A percentile compares a stretch with the other conserved stretches of the same genome.
phyloP scores from a whole-genome alignment of 495 filamentous ascomycete genomes.

The Penicillium goetzii region DNA sequence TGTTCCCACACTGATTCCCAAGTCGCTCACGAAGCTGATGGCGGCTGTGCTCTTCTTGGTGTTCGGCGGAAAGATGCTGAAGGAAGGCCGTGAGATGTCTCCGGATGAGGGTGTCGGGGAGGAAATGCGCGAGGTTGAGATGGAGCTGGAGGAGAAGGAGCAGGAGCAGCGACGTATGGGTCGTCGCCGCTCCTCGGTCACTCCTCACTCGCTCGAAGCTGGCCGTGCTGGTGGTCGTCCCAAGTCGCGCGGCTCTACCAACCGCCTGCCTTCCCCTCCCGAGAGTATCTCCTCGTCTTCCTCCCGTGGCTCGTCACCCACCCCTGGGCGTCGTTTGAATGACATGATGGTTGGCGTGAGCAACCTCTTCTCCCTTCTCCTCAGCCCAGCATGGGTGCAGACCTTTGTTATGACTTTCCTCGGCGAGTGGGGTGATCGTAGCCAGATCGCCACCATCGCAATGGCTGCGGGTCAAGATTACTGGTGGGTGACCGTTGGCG shows the following conservation, averaged over 20 bases:
- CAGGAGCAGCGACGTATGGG: conserved; percentile 60
- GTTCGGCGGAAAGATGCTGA: conserved; percentile 83
- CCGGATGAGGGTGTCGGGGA: conserved; percentile 86
- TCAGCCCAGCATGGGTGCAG: conserved; percentile 97
- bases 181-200: conserved; percentile 55
- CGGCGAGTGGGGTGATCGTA: conserved; percentile 97
- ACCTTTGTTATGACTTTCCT: conserved; percentile 99
- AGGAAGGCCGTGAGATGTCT: conserved; percentile 86
- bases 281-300: conserved; percentile 59
- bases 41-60: conserved; percentile 85
- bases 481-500: conserved; percentile 96
- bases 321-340: conserved; percentile 41
- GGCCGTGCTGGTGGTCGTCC: conserved; percentile 47
- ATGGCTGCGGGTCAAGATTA: conserved; percentile 99
- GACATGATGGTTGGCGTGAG: conserved; percentile 64
- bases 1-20: conserved; percentile 87
- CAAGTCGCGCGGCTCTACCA: conserved; percentile 50
- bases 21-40: conserved; percentile 82
- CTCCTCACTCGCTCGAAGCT: conserved; percentile 54
- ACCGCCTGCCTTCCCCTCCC: conserved; percentile 57
- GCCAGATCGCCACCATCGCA: conserved; percentile 97
- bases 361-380: conserved; percentile 83
- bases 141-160: conserved; percentile 94
- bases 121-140: conserved; percentile 96
- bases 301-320: conserved; percentile 62